Conservation (phyloP, 1,284 basidiomycete species). For the Apiotrichum brassicae region DNA sequence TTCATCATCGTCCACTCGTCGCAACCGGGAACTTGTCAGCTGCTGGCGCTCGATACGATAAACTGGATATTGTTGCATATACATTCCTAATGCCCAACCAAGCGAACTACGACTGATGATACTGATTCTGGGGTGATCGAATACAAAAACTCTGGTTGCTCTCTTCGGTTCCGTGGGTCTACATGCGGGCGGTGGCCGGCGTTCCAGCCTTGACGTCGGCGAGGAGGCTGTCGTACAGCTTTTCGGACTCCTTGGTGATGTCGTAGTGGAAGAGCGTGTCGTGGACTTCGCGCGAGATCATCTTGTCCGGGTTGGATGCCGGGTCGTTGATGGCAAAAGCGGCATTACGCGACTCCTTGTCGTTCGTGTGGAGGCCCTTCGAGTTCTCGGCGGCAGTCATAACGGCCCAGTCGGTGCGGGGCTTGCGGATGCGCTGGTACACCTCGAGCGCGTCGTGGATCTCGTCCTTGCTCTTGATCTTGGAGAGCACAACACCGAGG, state of each 20-base stretch:
- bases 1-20: too few species aligned
- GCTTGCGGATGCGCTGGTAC: slow-evolving; percentile 44
- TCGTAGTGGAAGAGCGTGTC: slow-evolving; percentile 27
- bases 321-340: slow-evolving; percentile 23
- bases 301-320: slow-evolving; percentile 50
- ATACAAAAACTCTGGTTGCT: not conserved
- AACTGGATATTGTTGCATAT: not conserved
- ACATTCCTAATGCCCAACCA: not conserved
- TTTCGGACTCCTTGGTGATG: slow-evolving; percentile 22
- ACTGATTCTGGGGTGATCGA: not conserved
- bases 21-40: too few species aligned
- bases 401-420: slow-evolving; percentile 43
- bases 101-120: not conserved
- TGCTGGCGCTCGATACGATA: too few species aligned
- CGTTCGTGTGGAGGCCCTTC: slow-evolving; percentile 37
- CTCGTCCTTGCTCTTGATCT: slow-evolving; percentile 36
- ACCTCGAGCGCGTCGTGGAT: slow-evolving; percentile 34
- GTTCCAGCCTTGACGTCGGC: not conserved
- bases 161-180: not conserved
- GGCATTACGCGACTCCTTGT: slow-evolving; percentile 26
- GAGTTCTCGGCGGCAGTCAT: slow-evolving; percentile 41
- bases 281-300: slow-evolving; percentile 23
- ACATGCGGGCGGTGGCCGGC: not conserved
- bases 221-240: slow-evolving; percentile 19
- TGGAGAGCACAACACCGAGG: slow-evolving; percentile 40